Conservation (phyloP, 768 basidiomycete genomes). For the Mycena pura region DNA sequence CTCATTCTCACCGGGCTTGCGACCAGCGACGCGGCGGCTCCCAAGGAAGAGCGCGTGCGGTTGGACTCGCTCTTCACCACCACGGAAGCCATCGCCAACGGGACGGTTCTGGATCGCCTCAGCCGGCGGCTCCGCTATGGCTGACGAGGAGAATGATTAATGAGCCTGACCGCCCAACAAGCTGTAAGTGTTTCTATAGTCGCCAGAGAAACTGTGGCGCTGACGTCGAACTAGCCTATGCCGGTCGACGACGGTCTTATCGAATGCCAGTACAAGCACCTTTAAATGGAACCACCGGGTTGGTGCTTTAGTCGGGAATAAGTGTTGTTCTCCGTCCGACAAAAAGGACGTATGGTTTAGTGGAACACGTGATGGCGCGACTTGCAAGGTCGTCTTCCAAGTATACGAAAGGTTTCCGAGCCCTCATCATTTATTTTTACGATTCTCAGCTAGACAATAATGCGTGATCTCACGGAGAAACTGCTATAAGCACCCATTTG, state of each 20-base stretch:
- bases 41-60: slow-evolving; percentile 53
- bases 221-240: slow-evolving; percentile 26
- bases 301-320: no score
- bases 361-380: no score
- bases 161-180: slow-evolving; percentile 20
- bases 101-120: slow-evolving; percentile 33
- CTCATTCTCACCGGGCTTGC: slow-evolving; percentile 61
- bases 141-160: slow-evolving; percentile 46
- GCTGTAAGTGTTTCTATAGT: slow-evolving; percentile 26
- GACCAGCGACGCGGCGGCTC: slow-evolving; percentile 36
- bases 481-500: no score
- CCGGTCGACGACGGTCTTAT: slow-evolving; percentile 63
- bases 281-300: no score
- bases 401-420: no score
- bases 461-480: no score
- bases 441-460: no score
- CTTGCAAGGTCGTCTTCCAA: no score
- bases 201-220: not conserved
- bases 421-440: no score
- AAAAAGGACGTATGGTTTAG: no score
- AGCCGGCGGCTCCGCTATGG: slow-evolving; percentile 58
- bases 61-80: slow-evolving; percentile 65
- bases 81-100: slow-evolving; percentile 38
- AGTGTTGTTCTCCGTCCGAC: no score
- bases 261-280: no score